Evolutionary conservation across 768 basidiomycete genomes (phyloP), one percentile per base, ranked within the genome.

Genomic region (Termitomyces sp.): DNA sequence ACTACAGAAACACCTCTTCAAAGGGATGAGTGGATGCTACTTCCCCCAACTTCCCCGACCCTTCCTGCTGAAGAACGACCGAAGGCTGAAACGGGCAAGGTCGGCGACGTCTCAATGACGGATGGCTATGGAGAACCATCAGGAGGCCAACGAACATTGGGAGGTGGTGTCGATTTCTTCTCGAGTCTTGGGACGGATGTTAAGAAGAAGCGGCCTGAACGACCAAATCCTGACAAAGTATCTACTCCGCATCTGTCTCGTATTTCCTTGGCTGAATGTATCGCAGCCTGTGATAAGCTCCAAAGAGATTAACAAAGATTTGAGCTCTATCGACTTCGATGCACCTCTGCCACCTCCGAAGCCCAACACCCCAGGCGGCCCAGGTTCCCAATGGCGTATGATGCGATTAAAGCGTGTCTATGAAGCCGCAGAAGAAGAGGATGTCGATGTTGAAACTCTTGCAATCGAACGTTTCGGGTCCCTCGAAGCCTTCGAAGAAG

Each of bases 341-440:
- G 74, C 75, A 25, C 66, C 78, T 4, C 65, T 74, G 1, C 69
- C 73, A 37, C 73, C 76, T 48, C 71, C 79, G 5, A 83, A 81
- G 68, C 66, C 82, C 21, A 69, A 75, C 54, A 83, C 82, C 0
- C 92, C 94, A 0, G 96, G 96, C 2, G 94, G 93, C 2, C 90
- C 95, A 5, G 96, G 96, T 11, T 93, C 92, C 2, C 86, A 85
- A 67, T 99, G 97, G 96, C 86, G 97, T 16, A 98, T 98, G 97
- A 94, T 92, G 87, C 93, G 95, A 64, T 82, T 99, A 0, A 84
- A 87, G 40, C 82, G 91, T 16, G 88, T 93, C 1, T 95, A 92
- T 66, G 96, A 98, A 68, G 82, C 90, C 3, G 93, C 90, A 0
- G 86, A 92, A 57, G 95, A 98, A 65, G 93, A 95, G 69, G 82